These are phyloP conservation scores for Ustilago lituana DNA, from an alignment of 1,284 basidiomycete genomes.

Conservation along the genomic window DNA sequence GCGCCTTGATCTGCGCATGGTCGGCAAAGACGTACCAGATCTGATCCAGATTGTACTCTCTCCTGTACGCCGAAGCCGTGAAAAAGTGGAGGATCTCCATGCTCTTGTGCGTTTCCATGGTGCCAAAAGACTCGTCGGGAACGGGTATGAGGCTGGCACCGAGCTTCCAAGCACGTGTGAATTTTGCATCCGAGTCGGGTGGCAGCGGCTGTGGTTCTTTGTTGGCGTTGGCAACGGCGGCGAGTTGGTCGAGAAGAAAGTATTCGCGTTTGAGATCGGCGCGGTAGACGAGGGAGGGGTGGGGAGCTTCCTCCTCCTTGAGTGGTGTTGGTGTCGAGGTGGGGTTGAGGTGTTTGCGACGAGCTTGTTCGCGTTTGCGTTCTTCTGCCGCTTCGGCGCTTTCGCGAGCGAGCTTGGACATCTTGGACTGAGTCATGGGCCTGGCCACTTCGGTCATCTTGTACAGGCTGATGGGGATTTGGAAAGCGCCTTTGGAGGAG, in stretches of 20 bases:
- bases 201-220: constrained; percentile 70
- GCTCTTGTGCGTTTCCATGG: constrained; percentile 78
- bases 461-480: constrained; percentile 79
- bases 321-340: constrained; percentile 24
- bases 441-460: constrained; percentile 82
- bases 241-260: constrained; percentile 49
- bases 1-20: constrained; percentile 75
- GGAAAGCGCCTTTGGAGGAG: constrained; percentile 75
- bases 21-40: constrained; percentile 87
- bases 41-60: constrained; percentile 83
- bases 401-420: constrained; percentile 50
- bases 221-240: constrained; percentile 53
- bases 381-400: constrained; percentile 28
- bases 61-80: constrained; percentile 67
- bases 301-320: constrained; percentile 2
- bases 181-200: constrained; percentile 76
- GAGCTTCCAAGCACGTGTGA: constrained; percentile 87
- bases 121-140: constrained; percentile 76
- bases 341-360: constrained; percentile 27
- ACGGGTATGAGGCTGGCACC: constrained; percentile 84
- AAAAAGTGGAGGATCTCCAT: constrained; percentile 90
- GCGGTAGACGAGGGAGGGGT: constrained; percentile 22
- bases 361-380: constrained; percentile 16
- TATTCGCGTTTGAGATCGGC: constrained; percentile 38
- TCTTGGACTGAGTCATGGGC: constrained; percentile 75